These are phyloP conservation scores for Pistacia atlantica DNA, from an alignment of 345 rosid species.

Conservation along the genomic window DNA sequence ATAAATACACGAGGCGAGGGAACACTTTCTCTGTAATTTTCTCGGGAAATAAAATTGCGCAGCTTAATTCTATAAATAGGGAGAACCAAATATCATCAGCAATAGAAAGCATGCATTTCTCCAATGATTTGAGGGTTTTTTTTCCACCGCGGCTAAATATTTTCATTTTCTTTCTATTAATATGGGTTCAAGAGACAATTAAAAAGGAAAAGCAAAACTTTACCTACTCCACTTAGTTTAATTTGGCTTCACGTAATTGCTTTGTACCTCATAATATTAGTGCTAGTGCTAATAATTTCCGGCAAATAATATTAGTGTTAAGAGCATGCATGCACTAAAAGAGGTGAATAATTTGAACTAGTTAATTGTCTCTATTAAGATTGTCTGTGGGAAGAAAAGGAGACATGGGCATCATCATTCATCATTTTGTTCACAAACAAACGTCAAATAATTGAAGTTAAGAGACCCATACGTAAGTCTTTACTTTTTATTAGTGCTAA, in stretches of 20 bases:
- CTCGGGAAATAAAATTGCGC: too few relatives aligned
- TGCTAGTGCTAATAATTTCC: neutral
- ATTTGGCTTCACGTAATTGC: neutral
- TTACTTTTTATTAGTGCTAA: neutral
- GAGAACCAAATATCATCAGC: too few relatives aligned
- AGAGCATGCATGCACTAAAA: neutral
- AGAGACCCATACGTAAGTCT: conserved; percentile 12
- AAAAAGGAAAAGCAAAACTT: neutral
- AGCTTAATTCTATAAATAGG: too few relatives aligned
- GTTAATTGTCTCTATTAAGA: conserved; percentile 11
- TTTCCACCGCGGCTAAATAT: too few relatives aligned
- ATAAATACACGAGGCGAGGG: too few relatives aligned
- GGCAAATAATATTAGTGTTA: neutral
- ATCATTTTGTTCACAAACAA: conserved; percentile 29
- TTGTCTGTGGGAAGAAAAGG: conserved; percentile 30
- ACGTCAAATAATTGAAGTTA: conserved; percentile 34
- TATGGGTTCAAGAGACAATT: too few relatives aligned
- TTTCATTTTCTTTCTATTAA: too few relatives aligned
- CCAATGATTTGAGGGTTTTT: too few relatives aligned
- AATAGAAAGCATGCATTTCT: too few relatives aligned
- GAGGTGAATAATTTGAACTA: neutral
- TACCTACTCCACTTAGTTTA: neutral
- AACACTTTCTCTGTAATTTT: too few relatives aligned
- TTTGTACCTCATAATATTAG: too few relatives aligned
- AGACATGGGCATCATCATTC: conserved; percentile 22